Base-by-base conservation (phyloP, 1,284 basidiomycete species). In the Omphalotus olearius region DNA sequence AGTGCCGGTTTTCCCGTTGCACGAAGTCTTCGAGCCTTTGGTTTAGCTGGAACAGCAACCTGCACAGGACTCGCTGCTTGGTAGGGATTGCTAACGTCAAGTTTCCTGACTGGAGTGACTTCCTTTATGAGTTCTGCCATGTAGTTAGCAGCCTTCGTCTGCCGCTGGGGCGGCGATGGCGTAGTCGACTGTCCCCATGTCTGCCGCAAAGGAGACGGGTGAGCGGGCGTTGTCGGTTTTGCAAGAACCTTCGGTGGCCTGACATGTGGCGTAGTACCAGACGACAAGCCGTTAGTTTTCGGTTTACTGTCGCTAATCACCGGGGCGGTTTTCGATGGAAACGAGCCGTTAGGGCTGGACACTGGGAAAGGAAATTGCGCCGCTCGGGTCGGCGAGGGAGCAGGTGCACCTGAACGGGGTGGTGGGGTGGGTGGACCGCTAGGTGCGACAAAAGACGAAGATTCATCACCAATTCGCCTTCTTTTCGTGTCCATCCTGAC, bases 81-180 rank as follows among this genome's bases (percentile, higher is more conserved):
- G 60, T 88, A 88, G 0, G 86, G 86, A 61, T 88, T 88, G 41
- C 75, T 76, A 20, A 87, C 71, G 57, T 84, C 85, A 9, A 79
- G 75, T 55, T 73, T 82, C 63, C 78, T 82, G 16, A 74, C 70
- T 2, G 81, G 83, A 0, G 82, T 82, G 3, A 75, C 80, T 56
- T 82, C 80, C 63, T 83, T 83, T 57, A 89, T 81, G 36, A 88
- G 69, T 52, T 80, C 79, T 6, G 80, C 69, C 76, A 87, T 80
- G 52, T 80, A 77, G 57, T 70, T 77, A 5, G 84, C 85, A 3
- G 85, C 79, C 57, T 79, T 76, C 1, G 81, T 85, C 42, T 73
- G 76, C 59, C 73, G 76, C 20, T 63, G 54, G 11, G 62, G 54
- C 30, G 62, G 61, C 14, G 74, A 68, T 0, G 58, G 47, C 11